Base-by-base conservation (phyloP, 2,329 filamentous ascomycete species). In the Ceratocystiopsis brevicomis region DNA sequence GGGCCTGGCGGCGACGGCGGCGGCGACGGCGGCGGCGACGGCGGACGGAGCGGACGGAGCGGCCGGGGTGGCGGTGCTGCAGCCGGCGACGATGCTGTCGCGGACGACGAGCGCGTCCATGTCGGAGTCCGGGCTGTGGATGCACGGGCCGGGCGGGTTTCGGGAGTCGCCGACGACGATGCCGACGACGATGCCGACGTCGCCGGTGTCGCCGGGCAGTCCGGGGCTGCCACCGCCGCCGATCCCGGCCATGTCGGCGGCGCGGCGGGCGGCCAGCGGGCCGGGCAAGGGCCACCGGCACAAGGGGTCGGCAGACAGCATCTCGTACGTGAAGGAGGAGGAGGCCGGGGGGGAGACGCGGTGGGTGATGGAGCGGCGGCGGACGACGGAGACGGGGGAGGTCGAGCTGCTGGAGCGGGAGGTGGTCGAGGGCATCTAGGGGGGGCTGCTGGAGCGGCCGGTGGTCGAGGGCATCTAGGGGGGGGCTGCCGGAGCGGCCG, bases 311-410 rank as follows among this genome's bases (percentile, higher is more conserved):
- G 65, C 75, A 2, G 79, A 82, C 50, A 81, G 76, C 48, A 74
- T 85, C 33, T 78, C 77, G 8, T 85, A 85, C 56, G 65, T 69
- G 3, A 68, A 69, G 47, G 75, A 79, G 53, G 73, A 76, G 39
- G 65, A 71, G 3, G 65, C 71, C 3, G 66, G 66, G 10, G 70
- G 68, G 1, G 69, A 71, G 49, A 69, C 66, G 44, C 61, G 76
- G 39, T 84, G 79, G 80, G 71, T 84, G 9, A 61, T 84, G 50
- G 80, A 85, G 57, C 61, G 78, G 34, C 65, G 78, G 42, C 62
- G 79, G 34, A 80, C 76, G 3, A 73, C 66, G 1, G 78, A 82
- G 52, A 68, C 64, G 45, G 78, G 78, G 1, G 68, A 79, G 55
- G 58, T 78, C 43, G 74, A 80, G 53, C 57, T 81, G n/a, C 57